Conservation (phyloP, 1,139 yeast species). For the Saccharomyces hybrid region DNA sequence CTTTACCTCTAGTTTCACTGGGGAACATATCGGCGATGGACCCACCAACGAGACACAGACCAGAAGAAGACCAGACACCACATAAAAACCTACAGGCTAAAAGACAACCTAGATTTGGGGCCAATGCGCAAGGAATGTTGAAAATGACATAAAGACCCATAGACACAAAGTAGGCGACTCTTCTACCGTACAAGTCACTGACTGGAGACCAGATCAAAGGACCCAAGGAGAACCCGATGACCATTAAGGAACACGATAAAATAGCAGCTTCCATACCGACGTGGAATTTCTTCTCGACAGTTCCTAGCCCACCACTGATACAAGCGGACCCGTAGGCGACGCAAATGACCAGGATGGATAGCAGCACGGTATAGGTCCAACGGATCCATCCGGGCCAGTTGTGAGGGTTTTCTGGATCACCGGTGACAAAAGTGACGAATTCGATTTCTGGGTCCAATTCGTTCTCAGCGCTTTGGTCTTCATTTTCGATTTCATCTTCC, state of each 20-base stretch:
- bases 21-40: slow-evolving; percentile 82
- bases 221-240: slow-evolving; percentile 79
- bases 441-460: slow-evolving; percentile 59
- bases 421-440: slow-evolving; percentile 67
- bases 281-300: slow-evolving; percentile 54
- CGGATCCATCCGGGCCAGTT: slow-evolving; percentile 59
- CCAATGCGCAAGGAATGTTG: slow-evolving; percentile 82
- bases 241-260: slow-evolving; percentile 77
- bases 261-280: slow-evolving; percentile 75
- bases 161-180: slow-evolving; percentile 74
- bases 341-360: slow-evolving; percentile 65
- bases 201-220: slow-evolving; percentile 88
- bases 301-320: slow-evolving; percentile 72
- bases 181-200: slow-evolving; percentile 78
- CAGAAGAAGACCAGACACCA: slow-evolving; percentile 82
- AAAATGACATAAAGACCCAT: slow-evolving; percentile 66
- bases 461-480: slow-evolving; percentile 11
- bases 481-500: slow-evolving; percentile 26
- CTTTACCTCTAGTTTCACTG: slow-evolving; percentile 72
- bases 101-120: slow-evolving; percentile 75
- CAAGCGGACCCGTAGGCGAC: slow-evolving; percentile 90
- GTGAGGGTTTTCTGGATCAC: slow-evolving; percentile 81
- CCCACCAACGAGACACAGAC: slow-evolving; percentile 81
- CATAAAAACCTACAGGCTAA: slow-evolving; percentile 75
- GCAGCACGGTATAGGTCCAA: slow-evolving; percentile 61